Base-by-base conservation (phyloP, 2,329 filamentous ascomycete species). In the Aspergillus sp. region DNA sequence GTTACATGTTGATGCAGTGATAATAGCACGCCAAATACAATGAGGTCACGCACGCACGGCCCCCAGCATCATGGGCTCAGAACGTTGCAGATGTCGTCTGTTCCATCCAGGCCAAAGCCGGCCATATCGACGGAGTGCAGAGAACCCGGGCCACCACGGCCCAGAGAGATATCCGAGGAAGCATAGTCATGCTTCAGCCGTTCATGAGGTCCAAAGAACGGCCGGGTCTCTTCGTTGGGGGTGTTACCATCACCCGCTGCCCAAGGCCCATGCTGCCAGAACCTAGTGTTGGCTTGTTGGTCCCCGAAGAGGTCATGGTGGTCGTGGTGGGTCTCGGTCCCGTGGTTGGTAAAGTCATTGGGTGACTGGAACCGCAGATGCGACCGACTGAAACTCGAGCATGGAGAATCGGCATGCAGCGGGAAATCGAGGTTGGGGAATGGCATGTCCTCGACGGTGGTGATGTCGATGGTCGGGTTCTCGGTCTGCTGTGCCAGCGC, bases 111-210 rank as follows among this genome's bases (percentile, higher is more conserved):
- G 27, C 76, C 76, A 56, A 79, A 79, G 13, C 75, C 77, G 59
- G 76, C 77, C 76, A 79, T 79, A 57, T 79, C 77, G 62, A 79
- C 77, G 10, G 77, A 78, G 62, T 79, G 76, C 54, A 79, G 65
- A 6, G 77, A 79, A 5, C 77, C 76, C 4, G 77, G 77, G 0
- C 77, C 77, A 36, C 77, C 77, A 47, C 75, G 74, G 32, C 76
- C 76, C 17, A 78, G 62, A 27, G 77, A 78, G 53, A 79, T 76
- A 58, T 79, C 77, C 21, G 77, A 78, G 10, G 77, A 77, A 30
- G 75, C 76, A 68, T 78, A 79, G 64, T 78, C 76, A 60, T 78
- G 73, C 65, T 78, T 76, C 23, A 78, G 69, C 54, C 76, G 76
- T 59, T 77, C 73, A 57, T 78, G 76, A 17, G 77, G 77, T 8